Conservation (phyloP, 2,329 filamentous ascomycete genomes). For the Colletotrichum filicis region DNA sequence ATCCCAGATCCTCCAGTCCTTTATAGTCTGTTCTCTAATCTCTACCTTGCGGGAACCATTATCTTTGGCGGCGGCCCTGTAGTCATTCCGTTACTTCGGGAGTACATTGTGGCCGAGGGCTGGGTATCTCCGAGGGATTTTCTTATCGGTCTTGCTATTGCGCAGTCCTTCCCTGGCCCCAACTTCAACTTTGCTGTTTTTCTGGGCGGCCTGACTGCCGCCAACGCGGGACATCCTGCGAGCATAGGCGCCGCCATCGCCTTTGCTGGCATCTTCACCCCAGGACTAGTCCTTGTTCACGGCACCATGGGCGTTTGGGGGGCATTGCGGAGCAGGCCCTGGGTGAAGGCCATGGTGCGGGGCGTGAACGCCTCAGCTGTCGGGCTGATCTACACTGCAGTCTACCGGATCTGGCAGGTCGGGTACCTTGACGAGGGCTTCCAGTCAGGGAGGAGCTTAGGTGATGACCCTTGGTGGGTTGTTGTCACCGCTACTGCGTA, state of each 20-base stretch:
- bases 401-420: slow-evolving; percentile 72
- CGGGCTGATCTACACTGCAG: slow-evolving; percentile 71
- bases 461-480: slow-evolving; percentile 71
- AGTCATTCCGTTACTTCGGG: slow-evolving; percentile 71
- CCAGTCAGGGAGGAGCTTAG: slow-evolving; percentile 62
- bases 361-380: slow-evolving; percentile 71
- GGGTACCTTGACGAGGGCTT: slow-evolving; percentile 65
- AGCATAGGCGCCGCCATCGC: slow-evolving; percentile 61
- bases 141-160: slow-evolving; percentile 77
- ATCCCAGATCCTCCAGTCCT: slow-evolving; percentile 53
- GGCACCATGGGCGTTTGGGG: slow-evolving; percentile 68
- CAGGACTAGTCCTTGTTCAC: slow-evolving; percentile 60
- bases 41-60: slow-evolving; percentile 79
- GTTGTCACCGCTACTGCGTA: slow-evolving; percentile 59
- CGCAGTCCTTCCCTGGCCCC: slow-evolving; percentile 72
- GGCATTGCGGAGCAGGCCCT: slow-evolving; percentile 54
- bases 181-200: slow-evolving; percentile 64
- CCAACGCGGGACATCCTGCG: slow-evolving; percentile 47
- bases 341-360: slow-evolving; percentile 60
- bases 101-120: slow-evolving; percentile 72
- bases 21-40: slow-evolving; percentile 75
- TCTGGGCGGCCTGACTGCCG: slow-evolving; percentile 62
- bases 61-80: slow-evolving; percentile 74
- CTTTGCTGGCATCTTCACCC: slow-evolving; percentile 63
- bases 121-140: slow-evolving; percentile 80